Evolutionary conservation across 2,329 filamentous ascomycete genomes (phyloP).

Genomic region (Colletotrichum sp.): DNA sequence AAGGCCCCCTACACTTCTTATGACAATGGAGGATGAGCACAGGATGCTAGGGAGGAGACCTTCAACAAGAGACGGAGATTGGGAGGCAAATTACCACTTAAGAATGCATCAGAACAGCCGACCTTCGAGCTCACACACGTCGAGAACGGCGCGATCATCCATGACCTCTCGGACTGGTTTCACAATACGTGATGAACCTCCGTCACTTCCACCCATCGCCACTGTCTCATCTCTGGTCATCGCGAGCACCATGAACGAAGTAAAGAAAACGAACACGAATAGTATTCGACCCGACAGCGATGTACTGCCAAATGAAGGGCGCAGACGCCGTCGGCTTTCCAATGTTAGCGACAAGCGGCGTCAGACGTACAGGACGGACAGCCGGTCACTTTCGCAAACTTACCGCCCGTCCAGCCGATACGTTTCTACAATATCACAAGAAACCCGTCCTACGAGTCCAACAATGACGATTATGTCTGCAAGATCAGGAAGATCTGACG

Average conservation of each 20-base stretch:
- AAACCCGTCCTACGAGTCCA: background rate
- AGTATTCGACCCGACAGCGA: background rate
- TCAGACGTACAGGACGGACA: background rate
- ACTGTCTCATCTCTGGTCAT: background rate
- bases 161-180: background rate
- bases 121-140: background rate
- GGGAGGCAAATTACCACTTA: background rate
- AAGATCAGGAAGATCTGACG: background rate
- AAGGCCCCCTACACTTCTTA: background rate
- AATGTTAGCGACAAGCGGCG: background rate
- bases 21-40: conserved; percentile 14
- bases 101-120: background rate
- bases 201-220: background rate
- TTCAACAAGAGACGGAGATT: background rate
- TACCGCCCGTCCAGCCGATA: background rate
- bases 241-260: background rate
- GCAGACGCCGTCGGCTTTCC: background rate
- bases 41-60: background rate
- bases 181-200: background rate
- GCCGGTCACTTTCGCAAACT: background rate
- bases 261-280: background rate
- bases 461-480: background rate
- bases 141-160: background rate
- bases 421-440: background rate
- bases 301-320: conserved; percentile 3